phyloP scores from a whole-genome alignment of 257 asterid genomes.

The Jacaranda mimosifolia region DNA sequence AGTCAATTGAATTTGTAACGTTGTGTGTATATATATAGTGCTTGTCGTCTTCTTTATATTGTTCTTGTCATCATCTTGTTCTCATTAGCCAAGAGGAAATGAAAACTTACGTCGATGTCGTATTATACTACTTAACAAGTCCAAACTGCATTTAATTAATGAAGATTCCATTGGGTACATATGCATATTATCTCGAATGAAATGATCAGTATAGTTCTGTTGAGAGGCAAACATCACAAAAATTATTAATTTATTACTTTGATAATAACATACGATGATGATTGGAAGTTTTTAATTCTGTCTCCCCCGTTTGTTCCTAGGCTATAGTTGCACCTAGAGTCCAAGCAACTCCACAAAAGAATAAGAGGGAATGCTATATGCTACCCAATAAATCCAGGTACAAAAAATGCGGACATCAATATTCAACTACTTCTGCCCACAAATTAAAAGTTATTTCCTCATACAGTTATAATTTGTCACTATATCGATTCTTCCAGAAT shows the following conservation, averaged over 20 bases:
- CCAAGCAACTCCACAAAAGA: constrained; percentile 40
- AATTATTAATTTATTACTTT: constrained; percentile 12
- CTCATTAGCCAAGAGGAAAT: constrained; percentile 38
- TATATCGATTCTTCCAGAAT: too few relatives aligned
- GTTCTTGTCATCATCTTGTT: constrained; percentile 65
- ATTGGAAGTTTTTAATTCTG: constrained; percentile 20
- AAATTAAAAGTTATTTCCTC: not conserved
- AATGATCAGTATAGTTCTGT: constrained; percentile 17
- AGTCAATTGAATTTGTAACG: constrained; percentile 36
- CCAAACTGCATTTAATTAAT: constrained; percentile 25
- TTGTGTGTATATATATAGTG: not conserved
- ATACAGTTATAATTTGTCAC: too few relatives aligned
- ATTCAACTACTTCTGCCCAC: not conserved
- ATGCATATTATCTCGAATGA: constrained; percentile 8
- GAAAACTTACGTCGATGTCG: not conserved
- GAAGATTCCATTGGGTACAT: constrained; percentile 36
- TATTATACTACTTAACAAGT: constrained; percentile 15
- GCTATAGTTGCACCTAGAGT: constrained; percentile 5
- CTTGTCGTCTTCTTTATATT: constrained; percentile 39
- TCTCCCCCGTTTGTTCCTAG: constrained; percentile 36
- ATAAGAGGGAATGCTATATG: constrained; percentile 27
- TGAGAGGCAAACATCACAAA: constrained; percentile 36
- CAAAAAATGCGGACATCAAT: constrained; percentile 17
- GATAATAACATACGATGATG: constrained; percentile 32
- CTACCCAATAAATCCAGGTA: constrained; percentile 31